Percentiles rank a stretch among this genome's conserved stretches.
phyloP scores from a whole-genome alignment of 2,329 filamentous ascomycete species.

The Coccinonectria pachysandricola region DNA sequence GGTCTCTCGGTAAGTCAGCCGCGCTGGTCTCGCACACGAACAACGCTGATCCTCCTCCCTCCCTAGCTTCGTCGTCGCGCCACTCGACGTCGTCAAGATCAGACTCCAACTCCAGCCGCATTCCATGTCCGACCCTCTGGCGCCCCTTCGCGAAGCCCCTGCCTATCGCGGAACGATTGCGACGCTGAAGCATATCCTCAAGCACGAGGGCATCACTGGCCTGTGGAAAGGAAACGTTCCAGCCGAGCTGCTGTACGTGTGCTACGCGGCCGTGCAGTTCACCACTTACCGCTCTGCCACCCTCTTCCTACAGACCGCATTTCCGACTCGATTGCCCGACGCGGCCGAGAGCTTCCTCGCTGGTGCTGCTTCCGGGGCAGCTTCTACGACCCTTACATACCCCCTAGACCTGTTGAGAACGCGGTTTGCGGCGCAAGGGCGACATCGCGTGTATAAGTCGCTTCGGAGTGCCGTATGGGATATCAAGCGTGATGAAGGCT shows the following conservation, averaged over 20 bases:
- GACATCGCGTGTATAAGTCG: constrained; percentile 64
- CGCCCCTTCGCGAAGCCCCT: constrained; percentile 40
- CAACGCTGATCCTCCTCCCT: no score
- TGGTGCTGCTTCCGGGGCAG: constrained; percentile 71
- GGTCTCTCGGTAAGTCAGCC: constrained; percentile 63
- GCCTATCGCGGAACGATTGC: constrained; percentile 66
- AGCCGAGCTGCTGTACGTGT: constrained; percentile 87
- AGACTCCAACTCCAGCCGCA: constrained; percentile 88
- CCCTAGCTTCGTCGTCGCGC: constrained; percentile 77
- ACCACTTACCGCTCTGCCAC: constrained; percentile 71
- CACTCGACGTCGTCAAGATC: constrained; percentile 97
- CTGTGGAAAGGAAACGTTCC: constrained; percentile 98
- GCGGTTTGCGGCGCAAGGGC: constrained; percentile 91
- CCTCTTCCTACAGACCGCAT: constrained; percentile 49
- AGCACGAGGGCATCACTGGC: constrained; percentile 70
- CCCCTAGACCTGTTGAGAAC: constrained; percentile 88
- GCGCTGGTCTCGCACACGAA: no score
- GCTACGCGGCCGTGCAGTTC: constrained; percentile 85
- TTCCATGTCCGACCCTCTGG: constrained; percentile 65
- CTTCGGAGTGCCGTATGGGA: constrained; percentile 58
- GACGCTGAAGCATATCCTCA: constrained; percentile 67
- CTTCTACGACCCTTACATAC: constrained; percentile 77
- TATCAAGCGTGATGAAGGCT: constrained; percentile 67
- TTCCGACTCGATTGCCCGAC: constrained; percentile 42
- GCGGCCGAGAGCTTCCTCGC: constrained; percentile 71